Percentiles rank a stretch among this genome's conserved stretches.
These are phyloP conservation scores for Cercophora newfieldiana DNA, from an alignment of 495 filamentous ascomycete genomes.

Conservation along the genomic window DNA sequence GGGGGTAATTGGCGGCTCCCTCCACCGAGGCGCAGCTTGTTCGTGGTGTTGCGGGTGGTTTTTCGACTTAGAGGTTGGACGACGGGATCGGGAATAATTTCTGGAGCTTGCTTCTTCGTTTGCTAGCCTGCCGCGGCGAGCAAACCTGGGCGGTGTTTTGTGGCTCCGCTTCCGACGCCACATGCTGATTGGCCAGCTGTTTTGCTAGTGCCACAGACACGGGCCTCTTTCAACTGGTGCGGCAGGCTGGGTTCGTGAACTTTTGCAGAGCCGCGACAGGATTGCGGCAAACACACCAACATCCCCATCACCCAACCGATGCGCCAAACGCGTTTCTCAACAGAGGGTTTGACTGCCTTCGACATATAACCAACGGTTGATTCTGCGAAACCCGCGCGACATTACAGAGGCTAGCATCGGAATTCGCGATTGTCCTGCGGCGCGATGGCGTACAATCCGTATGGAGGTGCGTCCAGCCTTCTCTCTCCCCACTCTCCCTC, in stretches of 20 bases:
- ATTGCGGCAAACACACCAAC: conserved; percentile 5
- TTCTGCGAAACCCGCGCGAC: background rate
- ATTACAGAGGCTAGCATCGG: background rate
- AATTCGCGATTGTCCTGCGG: background rate
- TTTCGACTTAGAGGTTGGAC: background rate
- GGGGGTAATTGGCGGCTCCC: conserved; percentile 16
- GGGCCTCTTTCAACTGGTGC: background rate
- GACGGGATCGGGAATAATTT: conserved; percentile 8
- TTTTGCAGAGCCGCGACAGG: conserved; percentile 17
- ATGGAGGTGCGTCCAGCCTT: conserved; percentile 62
- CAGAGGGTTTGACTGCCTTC: background rate
- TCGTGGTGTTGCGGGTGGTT: background rate
- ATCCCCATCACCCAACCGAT: background rate
- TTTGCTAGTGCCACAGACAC: background rate
- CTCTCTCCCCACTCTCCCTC: background rate
- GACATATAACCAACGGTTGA: background rate
- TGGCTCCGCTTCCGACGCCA: conserved; percentile 4
- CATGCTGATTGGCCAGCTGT: background rate
- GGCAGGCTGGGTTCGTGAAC: conserved; percentile 8
- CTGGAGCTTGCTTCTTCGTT: background rate
- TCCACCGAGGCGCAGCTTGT: background rate
- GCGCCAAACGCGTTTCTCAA: background rate
- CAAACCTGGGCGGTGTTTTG: background rate
- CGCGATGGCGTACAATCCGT: conserved; percentile 73
- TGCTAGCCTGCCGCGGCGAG: background rate